phyloP scores from a whole-genome alignment of 2,329 filamentous ascomycete species.

The Chaetothyriales sp. region DNA sequence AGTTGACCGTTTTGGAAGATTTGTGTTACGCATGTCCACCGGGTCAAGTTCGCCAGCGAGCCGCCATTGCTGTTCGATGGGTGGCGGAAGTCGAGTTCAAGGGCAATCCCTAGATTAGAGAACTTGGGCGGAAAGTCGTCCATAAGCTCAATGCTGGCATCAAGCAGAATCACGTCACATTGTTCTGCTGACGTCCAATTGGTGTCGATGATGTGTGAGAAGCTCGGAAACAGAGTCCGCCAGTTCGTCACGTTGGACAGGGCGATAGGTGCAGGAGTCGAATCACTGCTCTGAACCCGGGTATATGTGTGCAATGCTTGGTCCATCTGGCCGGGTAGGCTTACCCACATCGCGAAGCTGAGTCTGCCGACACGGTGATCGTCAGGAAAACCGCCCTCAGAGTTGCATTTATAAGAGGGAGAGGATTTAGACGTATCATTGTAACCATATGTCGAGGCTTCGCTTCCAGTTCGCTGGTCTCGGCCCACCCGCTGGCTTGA shows the following conservation, averaged over 20 bases:
- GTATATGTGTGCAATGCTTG: conserved; percentile 31
- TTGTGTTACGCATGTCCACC: conserved; percentile 29
- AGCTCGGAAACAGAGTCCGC: conserved; percentile 27
- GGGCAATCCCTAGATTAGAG: conserved; percentile 28
- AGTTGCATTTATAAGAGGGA: neutral
- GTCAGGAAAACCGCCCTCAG: neutral
- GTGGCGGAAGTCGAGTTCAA: conserved; percentile 28
- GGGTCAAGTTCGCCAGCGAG: conserved; percentile 24
- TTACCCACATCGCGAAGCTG: conserved; percentile 34
- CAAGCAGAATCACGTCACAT: conserved; percentile 30
- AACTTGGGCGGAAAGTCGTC: conserved; percentile 27
- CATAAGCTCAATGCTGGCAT: conserved; percentile 30
- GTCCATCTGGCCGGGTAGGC: conserved; percentile 24
- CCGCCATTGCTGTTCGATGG: conserved; percentile 21
- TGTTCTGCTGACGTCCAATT: conserved; percentile 20
- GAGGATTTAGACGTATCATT: neutral
- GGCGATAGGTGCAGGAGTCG: conserved; percentile 22
- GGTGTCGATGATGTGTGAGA: conserved; percentile 24
- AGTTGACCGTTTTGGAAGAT: conserved; percentile 26
- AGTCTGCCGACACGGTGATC: conserved; percentile 19
- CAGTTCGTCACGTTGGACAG: conserved; percentile 28
- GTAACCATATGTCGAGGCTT: neutral
- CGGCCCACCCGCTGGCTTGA: conserved; percentile 13
- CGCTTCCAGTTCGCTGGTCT: conserved; percentile 4
- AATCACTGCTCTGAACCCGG: conserved; percentile 26